Percentiles rank a stretch among this genome's conserved stretches.
Conservation (phyloP, 2,329 filamentous ascomycete species). For the Diaporthe ilicicola region DNA sequence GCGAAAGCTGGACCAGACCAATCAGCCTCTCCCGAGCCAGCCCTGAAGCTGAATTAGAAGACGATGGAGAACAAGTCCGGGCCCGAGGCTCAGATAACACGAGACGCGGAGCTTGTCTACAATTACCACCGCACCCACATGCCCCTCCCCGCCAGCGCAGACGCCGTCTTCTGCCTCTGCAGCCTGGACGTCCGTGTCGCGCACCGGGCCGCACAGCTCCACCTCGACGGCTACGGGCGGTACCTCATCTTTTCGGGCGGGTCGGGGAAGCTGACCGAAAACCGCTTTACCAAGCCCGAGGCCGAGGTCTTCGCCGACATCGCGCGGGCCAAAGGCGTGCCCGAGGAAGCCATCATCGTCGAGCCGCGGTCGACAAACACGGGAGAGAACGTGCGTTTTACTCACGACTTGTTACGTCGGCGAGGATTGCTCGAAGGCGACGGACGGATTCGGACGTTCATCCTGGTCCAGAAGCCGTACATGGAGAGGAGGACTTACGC, state of each 20-base stretch:
- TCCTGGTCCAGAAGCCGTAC: conserved; percentile 58
- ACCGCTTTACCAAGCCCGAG: conserved; percentile 50
- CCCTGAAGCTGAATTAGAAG: not conserved
- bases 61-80: not conserved
- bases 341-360: conserved; percentile 47
- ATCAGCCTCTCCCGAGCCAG: too few relatives aligned
- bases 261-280: conserved; percentile 50
- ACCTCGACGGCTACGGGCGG: conserved; percentile 48
- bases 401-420: conserved; percentile 45
- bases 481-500: conserved; percentile 57
- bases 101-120: conserved; percentile 50
- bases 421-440: conserved; percentile 35
- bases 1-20: not conserved
- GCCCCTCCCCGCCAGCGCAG: conserved; percentile 42
- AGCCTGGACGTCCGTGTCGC: conserved; percentile 57
- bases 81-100: not conserved
- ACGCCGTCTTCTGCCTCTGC: conserved; percentile 57
- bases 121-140: conserved; percentile 54
- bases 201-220: conserved; percentile 51
- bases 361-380: conserved; percentile 54
- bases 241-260: conserved; percentile 55
- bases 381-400: conserved; percentile 57
- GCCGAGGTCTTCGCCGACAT: conserved; percentile 53
- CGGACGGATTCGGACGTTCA: conserved; percentile 41
- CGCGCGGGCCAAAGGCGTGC: conserved; percentile 50